Evolutionary conservation across 495 filamentous ascomycete genomes (phyloP).

Genomic region (Cercophora samala): DNA sequence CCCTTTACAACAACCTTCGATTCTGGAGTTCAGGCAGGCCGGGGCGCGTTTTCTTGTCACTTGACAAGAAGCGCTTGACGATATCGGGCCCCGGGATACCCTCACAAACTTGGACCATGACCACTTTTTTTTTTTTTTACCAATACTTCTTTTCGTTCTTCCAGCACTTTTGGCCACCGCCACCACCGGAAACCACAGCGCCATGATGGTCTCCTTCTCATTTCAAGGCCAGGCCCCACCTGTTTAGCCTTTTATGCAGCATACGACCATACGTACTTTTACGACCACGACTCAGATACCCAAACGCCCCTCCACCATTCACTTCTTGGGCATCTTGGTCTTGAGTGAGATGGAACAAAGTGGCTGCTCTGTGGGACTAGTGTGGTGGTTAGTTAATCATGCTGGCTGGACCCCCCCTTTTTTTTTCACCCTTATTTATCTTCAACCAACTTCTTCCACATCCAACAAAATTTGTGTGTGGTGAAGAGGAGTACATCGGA

Average conservation of each 20-base stretch:
- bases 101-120: slow-evolving; percentile 6
- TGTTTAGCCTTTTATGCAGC: not conserved
- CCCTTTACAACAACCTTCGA: slow-evolving; percentile 2
- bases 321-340: slow-evolving; percentile 4
- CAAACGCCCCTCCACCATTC: not conserved
- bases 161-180: not conserved
- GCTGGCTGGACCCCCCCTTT: slow-evolving; percentile 12
- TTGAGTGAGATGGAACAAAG: slow-evolving; percentile 1
- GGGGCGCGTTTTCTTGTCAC: not conserved
- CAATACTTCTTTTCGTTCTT: slow-evolving; percentile 4
- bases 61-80: slow-evolving; percentile 2
- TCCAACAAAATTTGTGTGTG: slow-evolving; percentile 6
- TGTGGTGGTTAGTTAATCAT: not conserved
- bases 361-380: not conserved
- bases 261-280: not conserved
- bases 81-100: slow-evolving; percentile 3
- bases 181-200: not conserved
- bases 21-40: slow-evolving; percentile 18
- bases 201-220: not conserved
- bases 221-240: not conserved
- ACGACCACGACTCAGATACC: slow-evolving; percentile 3
- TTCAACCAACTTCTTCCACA: slow-evolving; percentile 17
- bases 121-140: slow-evolving; percentile 7
- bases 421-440: slow-evolving; percentile 11
- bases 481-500: not conserved